phyloP scores from a whole-genome alignment of 257 asterid genomes.

The Solanum clarkiae region DNA sequence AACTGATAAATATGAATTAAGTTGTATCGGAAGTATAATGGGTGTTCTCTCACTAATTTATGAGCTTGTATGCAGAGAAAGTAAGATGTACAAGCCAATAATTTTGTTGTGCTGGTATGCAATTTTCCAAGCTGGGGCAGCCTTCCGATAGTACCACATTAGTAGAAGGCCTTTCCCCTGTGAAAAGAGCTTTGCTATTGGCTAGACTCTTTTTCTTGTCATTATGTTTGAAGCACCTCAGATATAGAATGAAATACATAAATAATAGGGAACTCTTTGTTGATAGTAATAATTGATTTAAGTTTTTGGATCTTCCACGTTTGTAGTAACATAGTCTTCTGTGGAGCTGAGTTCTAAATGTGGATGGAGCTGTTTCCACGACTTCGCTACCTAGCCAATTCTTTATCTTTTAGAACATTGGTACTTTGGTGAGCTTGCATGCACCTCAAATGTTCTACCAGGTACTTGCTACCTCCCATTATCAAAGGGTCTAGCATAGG shows the following conservation, averaged over 20 bases:
- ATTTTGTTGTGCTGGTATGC: neutral
- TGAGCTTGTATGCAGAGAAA: neutral
- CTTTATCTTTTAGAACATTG: neutral
- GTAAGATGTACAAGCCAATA: neutral
- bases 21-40: no score
- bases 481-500: neutral
- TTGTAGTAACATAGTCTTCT: neutral
- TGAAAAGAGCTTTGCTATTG: neutral
- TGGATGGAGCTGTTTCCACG: neutral
- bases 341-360: neutral
- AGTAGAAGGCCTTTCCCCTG: neutral
- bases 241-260: neutral
- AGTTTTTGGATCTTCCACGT: neutral
- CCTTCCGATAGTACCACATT: neutral
- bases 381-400: neutral
- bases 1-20: neutral
- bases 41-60: neutral
- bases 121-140: neutral
- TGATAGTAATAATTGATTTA: neutral
- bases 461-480: neutral
- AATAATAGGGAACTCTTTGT: neutral
- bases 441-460: neutral
- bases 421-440: neutral
- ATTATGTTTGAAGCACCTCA: neutral
- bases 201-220: neutral